Evolutionary conservation across 306 rosid species (phyloP).

Genomic region (Benincasa hispida): DNA sequence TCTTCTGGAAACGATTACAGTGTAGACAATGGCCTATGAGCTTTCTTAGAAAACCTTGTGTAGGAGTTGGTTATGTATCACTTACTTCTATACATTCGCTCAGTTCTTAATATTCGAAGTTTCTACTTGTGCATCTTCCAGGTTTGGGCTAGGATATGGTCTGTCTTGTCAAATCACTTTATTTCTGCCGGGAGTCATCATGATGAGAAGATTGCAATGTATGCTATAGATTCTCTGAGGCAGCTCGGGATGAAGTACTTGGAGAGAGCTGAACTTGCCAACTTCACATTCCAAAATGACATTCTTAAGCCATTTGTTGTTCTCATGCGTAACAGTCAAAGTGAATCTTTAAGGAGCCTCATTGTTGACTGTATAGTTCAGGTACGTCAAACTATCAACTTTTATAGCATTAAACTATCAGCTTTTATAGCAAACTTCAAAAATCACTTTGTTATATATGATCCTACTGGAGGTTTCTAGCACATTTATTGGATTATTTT

Average conservation of each 20-base stretch:
- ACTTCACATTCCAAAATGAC: constrained; percentile 95
- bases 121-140: constrained; percentile 29
- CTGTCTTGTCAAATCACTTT: constrained; percentile 90
- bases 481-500: constrained; percentile 17
- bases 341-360: constrained; percentile 79
- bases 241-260: constrained; percentile 98
- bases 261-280: constrained; percentile 95
- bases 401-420: constrained; percentile 7
- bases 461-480: constrained; percentile 8
- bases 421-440: background rate
- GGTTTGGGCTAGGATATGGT: constrained; percentile 99
- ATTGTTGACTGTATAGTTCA: constrained; percentile 99
- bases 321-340: constrained; percentile 96
- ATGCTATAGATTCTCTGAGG: constrained; percentile 92
- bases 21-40: background rate
- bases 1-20: background rate
- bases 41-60: background rate
- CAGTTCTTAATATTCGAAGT: background rate
- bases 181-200: constrained; percentile 97
- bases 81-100: background rate
- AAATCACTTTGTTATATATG: background rate
- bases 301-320: constrained; percentile 98
- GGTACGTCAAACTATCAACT: constrained; percentile 28
- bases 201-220: constrained; percentile 92
- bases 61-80: background rate